phyloP scores from a whole-genome alignment of 805 yeast species.

The Citeromyces matritensis region DNA sequence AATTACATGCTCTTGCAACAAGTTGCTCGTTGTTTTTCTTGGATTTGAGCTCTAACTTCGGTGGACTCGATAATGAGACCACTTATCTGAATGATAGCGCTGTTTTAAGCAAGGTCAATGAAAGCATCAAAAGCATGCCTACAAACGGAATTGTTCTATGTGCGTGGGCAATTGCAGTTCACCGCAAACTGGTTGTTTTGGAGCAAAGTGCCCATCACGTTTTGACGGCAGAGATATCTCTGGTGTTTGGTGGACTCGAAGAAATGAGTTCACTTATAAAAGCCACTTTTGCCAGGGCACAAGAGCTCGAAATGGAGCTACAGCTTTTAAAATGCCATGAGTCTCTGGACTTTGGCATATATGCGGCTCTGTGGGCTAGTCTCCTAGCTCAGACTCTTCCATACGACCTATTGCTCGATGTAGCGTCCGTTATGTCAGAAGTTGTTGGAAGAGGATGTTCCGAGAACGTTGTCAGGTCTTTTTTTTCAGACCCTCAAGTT shows the following conservation, averaged over 20 bases:
- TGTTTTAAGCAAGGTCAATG: constrained; percentile 23
- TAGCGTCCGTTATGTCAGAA: constrained; percentile 24
- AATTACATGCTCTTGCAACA: constrained; percentile 21
- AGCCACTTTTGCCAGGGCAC: constrained; percentile 13
- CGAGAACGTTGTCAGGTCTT: constrained; percentile 22
- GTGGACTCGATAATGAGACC: constrained; percentile 19
- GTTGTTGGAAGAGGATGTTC: constrained; percentile 28
- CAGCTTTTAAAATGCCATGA: constrained; percentile 24
- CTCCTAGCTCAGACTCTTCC: constrained; percentile 31
- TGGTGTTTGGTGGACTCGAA: no score
- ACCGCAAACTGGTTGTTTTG: constrained; percentile 31
- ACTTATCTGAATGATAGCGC: constrained; percentile 24
- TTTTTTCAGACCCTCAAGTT: constrained; percentile 29
- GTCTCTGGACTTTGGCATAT: constrained; percentile 26
- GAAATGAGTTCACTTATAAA: no score
- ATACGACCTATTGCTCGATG: constrained; percentile 27
- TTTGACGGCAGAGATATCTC: no score
- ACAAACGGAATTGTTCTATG: constrained; percentile 37
- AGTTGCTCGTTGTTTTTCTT: constrained; percentile 34
- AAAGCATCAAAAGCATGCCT: constrained; percentile 17
- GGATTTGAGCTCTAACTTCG: constrained; percentile 37
- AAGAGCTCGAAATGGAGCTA: constrained; percentile 25
- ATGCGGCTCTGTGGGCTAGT: constrained; percentile 30
- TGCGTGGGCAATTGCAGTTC: constrained; percentile 51
- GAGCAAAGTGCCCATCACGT: constrained; percentile 16